Evolutionary conservation across 179 eudicot genomes (phyloP), one percentile per base, ranked within the genome.

Genomic region (Amaranthus tricolor): DNA sequence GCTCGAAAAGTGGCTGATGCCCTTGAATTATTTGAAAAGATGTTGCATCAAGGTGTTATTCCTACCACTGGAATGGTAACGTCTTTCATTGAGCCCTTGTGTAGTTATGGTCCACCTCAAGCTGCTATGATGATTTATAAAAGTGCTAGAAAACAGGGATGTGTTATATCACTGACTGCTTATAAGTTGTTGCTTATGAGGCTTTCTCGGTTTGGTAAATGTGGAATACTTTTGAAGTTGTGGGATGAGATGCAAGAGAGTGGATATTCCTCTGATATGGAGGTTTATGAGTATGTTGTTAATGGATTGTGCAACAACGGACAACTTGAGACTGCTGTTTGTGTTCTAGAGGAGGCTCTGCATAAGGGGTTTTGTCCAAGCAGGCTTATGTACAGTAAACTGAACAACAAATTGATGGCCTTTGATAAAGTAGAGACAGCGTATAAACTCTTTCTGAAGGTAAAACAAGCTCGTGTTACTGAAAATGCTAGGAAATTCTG

Each of bases 101-200:
- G 99, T 82, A 82, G 81, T 58, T 93, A 82, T 82, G 99, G 99
- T 48, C 99, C 99, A 0, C 97, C 99, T 6, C 88, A 95, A 77
- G 99, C 97, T 66, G 95, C 96, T 62, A 78, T 95, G 88, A 80
- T 84, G 89, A 84, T 95, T 17, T 90, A 93, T 64, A 84, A 80
- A 73, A 88, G 86, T 79, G 96, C 97, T 16, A 88, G 81, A 75
- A 85, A 89, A 74, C 78, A 69, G 52, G 93, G 95, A 31, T 86
- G 94, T 78, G 75, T 43, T 51, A 51, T 93, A 76, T 90, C 99
- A 24, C 15, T 83, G 58, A 85, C 60, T 64, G 93, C 94, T 11
- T 95, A 90, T 79, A 95, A 93, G 83, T 73, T 89, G 71, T 80
- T 95, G 83, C 84, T 95, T 31, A 84, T 69, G 88, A 79, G 97